These are phyloP conservation scores for Symbiodinium pilosum DNA, from an alignment of 73 alveolate species.

Conservation along the genomic window DNA sequence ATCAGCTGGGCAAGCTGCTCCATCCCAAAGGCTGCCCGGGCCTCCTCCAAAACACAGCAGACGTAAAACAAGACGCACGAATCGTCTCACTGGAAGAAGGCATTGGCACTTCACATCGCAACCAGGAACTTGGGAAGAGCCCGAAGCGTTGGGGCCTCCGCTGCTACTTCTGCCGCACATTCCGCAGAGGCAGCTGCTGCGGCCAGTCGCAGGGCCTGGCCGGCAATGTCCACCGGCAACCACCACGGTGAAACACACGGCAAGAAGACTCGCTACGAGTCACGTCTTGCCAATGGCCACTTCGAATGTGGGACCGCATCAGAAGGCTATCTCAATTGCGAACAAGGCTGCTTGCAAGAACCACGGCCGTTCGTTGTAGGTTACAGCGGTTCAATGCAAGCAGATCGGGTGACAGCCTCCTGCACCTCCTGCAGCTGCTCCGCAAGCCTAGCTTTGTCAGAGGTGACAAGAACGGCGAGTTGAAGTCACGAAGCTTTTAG, in stretches of 20 bases:
- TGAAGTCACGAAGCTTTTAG: neutral
- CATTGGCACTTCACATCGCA: too few species aligned
- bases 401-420: neutral
- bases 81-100: too few species aligned
- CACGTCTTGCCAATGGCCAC: neutral
- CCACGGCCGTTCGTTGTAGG: too few species aligned
- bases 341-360: too few species aligned
- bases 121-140: too few species aligned
- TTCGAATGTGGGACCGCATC: neutral
- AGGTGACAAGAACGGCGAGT: too few species aligned
- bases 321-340: neutral
- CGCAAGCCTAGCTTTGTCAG: neutral
- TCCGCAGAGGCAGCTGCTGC: neutral
- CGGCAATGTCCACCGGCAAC: neutral
- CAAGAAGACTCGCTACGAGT: too few species aligned
- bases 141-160: neutral
- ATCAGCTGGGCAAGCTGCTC: neutral
- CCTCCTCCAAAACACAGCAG: neutral
- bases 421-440: constrained; percentile 21
- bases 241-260: too few species aligned
- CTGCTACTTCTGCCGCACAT: neutral
- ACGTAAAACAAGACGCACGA: too few species aligned
- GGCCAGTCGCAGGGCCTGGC: neutral
- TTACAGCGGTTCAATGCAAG: too few species aligned
- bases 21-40: neutral